Base-by-base conservation (phyloP, 2,329 filamentous ascomycete genomes). In the Pseudogymnoascus sp. region DNA sequence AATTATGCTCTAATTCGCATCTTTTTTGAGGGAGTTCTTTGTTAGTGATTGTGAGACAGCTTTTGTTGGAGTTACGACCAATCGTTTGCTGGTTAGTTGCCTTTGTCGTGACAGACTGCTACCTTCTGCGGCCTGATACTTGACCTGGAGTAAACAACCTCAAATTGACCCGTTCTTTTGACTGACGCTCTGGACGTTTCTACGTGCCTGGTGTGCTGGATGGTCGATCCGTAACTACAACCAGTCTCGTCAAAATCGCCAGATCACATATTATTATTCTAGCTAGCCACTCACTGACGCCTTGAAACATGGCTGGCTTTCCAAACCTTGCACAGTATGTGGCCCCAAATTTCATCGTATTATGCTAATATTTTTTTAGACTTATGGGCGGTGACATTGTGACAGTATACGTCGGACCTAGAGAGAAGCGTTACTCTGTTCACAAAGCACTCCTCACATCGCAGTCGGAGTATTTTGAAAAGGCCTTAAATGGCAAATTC, bases 391-490 rank as follows among this genome's bases (percentile, higher is more conserved):
- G 40, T 4, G 65, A 66, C 10, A 59, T 68, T 3, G 67, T 69
- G 5, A 59, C 64, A 4, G 61, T 72, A 24, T 64, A 62, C 8
- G 71, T 68, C 10, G 69, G 70, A 14, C 50, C 62, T 21, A 63
- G 70, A 37, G 16, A 33, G 11, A 66, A 67, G 16, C 56, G 61
- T 4, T 72, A 67, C 62, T 31, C 65, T 6, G 61, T 70, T 8
- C 70, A 71, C 38, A 70, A 70, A 21, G 53, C 64, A 5, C 63
- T 72, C 4, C 64, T 73, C 24, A 65, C 65, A 29, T 61, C 64
- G 4, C 64, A 67, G 24, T 71, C 69, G 0, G 40, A 59, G 5
- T 71, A 66, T 63, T 71, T 72, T 56, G 29, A 69, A 1, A 68
- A 66, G n/a, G 65, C 67, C 3, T 50, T 72, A 13, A 67, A 66